Base-by-base conservation (phyloP, 1,284 basidiomycete species). In the Kalmanozyma brasiliensis region DNA sequence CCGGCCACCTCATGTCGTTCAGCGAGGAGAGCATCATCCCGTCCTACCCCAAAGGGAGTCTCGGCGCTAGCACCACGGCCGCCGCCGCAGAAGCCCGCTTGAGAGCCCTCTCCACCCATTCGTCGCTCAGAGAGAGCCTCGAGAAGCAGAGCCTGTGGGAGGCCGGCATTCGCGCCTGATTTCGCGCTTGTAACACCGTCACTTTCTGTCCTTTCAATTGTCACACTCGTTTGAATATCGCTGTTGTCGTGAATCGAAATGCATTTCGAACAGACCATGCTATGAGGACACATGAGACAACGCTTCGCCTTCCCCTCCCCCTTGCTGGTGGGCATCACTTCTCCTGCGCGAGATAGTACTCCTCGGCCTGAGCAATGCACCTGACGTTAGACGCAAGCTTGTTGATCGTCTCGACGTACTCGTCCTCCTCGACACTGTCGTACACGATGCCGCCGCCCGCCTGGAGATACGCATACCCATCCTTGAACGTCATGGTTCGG, bases 381-480 rank as follows among this genome's bases (percentile, higher is more conserved):
- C 89, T 86, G 33, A 93, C 87, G 82, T 97, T 98, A 13, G 90
- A 90, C 60, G 88, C 88, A 16, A 98, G 85, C 84, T 98, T 98
- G 86, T 98, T 97, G 79, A 98, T 86, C 22, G 94, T 98, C 84
- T 98, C 95, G 4, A 90, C 83, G 77, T 94, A 98, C 83, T 99
- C 96, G 38, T 98, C 95, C 81, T 97, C 92, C 83, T 99, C 96
- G 10, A 94, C 89, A 77, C 92, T 95, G 83, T 99, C 96, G 73
- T 90, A 94, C 3, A 99, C 96, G 75, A 99, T 98, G 3, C 96
- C 96, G 41, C 96, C 96, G 69, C 84, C 85, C 0, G 96, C 94
- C 83, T 98, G 95, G 45, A 98, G 84, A 83, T 97, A 98, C 9
- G 90, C 94, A 17, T 89, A 85, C 1, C 94, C 94, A 74, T 95